Evolutionary conservation across 768 basidiomycete genomes (phyloP).

Genomic region (Rhizopogon roseolus): DNA sequence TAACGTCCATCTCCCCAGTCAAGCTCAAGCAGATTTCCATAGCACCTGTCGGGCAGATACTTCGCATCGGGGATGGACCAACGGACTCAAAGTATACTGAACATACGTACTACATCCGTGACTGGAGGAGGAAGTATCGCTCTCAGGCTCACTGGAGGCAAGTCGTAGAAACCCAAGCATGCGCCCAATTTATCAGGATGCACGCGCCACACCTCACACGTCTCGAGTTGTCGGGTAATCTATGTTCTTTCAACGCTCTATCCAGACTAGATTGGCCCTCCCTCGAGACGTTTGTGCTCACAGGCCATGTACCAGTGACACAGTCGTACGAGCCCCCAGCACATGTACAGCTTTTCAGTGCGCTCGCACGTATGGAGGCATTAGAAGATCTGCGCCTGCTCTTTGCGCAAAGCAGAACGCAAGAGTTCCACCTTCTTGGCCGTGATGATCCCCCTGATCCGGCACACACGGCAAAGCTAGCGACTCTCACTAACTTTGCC

Average conservation of each 20-base stretch:
- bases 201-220: conserved; percentile 25
- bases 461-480: conserved; percentile 21
- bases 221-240: conserved; percentile 26
- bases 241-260: conserved; percentile 21
- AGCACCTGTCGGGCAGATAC: conserved; percentile 27
- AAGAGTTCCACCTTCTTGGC: conserved; percentile 25
- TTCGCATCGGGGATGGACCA: conserved; percentile 30
- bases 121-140: conserved; percentile 31
- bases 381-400: conserved; percentile 26
- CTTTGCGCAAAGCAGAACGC: conserved; percentile 23
- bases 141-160: conserved; percentile 25
- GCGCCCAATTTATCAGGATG: conserved; percentile 23
- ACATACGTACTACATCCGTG: conserved; percentile 29
- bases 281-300: conserved; percentile 24
- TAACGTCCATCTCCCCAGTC: conserved; percentile 23
- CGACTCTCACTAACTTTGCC: conserved; percentile 29
- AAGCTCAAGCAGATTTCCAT: conserved; percentile 22
- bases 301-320: conserved; percentile 22
- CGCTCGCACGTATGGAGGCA: conserved; percentile 23
- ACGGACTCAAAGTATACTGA: conserved; percentile 27
- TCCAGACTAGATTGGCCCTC: conserved; percentile 26
- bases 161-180: conserved; percentile 23
- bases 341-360: conserved; percentile 23
- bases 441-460: conserved; percentile 12
- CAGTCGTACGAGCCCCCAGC: conserved; percentile 9